Evolutionary conservation across 352 stramenopile genomes (phyloP), one percentile per base, ranked within the genome.

Genomic region (Discostella stelligera): DNA sequence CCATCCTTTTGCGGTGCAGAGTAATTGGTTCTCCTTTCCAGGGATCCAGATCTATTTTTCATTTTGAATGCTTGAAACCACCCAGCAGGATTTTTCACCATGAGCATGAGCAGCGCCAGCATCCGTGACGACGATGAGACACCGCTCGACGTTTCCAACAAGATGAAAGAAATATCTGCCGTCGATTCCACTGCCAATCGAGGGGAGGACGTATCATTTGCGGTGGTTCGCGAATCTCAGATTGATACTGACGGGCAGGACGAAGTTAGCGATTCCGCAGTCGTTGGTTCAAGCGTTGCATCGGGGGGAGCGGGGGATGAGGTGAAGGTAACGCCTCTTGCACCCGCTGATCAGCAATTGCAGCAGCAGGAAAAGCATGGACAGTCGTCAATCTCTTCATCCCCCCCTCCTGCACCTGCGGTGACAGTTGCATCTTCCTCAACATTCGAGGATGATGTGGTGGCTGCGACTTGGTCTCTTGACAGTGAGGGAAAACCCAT

Each of bases 401-500:
- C 0, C 11, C 13, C 62, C 18, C n/a, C 8, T 10, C 5, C n/a
- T 14, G 20, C 62, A n/a, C 6, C 30, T 39, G 16, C n/a, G 30
- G 27, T 23, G 21, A 44, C 65, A 55, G 14, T 41, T 54, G 4
- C 65, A 56, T 53, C 46, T n/a, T 23, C 46, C 13, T 6, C 46
- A 66, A 58, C 52, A 54, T 44, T 44, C 44, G 60, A 56, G 6
- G 60, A 61, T 20, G 63, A 62, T 21, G 46, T 41, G 0, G 11
- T 74, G 8, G 37, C 60, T 25, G 50, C 72, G 5, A 73, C 72
- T 14, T 80, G 72, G 72, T 74, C 64, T 48, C 27, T 68, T 41
- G 72, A 80, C 23, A 62, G 25, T 32, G 72, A 80, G 16, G 72
- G 72, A 37, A 48, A 65, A 9, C 72, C 65, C 14, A 41, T 80